Conservation (phyloP, 345 rosid species). For the Eutrema japonicum region DNA sequence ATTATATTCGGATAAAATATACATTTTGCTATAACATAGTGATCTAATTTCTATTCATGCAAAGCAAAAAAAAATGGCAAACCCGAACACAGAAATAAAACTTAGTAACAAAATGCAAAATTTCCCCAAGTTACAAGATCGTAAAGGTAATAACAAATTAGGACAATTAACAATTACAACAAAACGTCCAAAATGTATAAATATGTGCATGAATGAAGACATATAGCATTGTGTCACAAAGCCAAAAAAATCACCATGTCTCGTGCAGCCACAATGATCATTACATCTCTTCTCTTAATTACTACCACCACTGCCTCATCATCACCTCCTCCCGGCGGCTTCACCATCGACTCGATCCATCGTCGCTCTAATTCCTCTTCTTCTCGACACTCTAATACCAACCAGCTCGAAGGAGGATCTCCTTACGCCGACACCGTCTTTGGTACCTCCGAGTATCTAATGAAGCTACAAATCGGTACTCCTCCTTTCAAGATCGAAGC, state of each 20-base stretch:
- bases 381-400: background rate
- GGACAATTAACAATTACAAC: background rate
- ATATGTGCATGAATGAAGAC: background rate
- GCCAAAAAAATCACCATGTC: background rate
- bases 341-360: background rate
- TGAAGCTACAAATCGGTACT: constrained; percentile 29
- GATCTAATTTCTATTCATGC: too few species aligned
- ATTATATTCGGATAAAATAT: too few species aligned
- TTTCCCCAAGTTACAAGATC: background rate
- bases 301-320: background rate
- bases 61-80: too few species aligned
- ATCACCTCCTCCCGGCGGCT: background rate
- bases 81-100: too few species aligned
- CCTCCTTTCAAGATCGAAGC: constrained; percentile 27
- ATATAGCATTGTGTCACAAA: background rate
- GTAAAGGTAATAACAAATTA: background rate
- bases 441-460: background rate
- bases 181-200: background rate
- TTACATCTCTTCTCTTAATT: background rate
- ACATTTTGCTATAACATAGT: too few species aligned
- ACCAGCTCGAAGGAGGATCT: background rate
- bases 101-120: too few species aligned
- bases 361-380: constrained; percentile 20
- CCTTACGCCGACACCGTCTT: constrained; percentile 17
- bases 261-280: background rate